A percentile compares a stretch with the other conserved stretches of the same genome.
Conservation (phyloP, 2,329 filamentous ascomycete genomes). For the Epichloe sylvatica region DNA sequence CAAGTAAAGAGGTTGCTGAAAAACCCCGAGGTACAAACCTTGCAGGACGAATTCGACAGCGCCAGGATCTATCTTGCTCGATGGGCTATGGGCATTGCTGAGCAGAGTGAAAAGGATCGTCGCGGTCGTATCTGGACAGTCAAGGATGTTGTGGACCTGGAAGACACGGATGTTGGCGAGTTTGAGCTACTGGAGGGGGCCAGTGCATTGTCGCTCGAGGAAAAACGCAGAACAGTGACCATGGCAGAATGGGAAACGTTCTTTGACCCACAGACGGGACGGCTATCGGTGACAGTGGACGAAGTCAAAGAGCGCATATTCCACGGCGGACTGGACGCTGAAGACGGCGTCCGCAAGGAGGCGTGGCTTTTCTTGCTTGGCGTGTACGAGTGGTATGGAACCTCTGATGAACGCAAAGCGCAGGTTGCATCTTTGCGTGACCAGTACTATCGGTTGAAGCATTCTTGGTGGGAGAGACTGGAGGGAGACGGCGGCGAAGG, state of each 20-base stretch:
- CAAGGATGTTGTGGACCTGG: conserved; percentile 80
- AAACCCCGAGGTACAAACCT: conserved; percentile 85
- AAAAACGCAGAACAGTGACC: conserved; percentile 63
- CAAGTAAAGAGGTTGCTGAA: conserved; percentile 73
- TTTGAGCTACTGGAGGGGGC: conserved; percentile 86
- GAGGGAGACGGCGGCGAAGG: conserved; percentile 66
- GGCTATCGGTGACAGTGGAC: conserved; percentile 65
- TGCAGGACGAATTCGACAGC: conserved; percentile 96
- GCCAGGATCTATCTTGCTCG: conserved; percentile 85
- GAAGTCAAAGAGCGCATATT: conserved; percentile 97
- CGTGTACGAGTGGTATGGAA: conserved; percentile 88
- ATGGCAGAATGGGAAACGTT: conserved; percentile 82
- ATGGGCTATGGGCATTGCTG: conserved; percentile 98
- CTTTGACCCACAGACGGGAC: conserved; percentile 64
- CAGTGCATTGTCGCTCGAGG: conserved; percentile 57
- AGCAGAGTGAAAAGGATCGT: conserved; percentile 82
- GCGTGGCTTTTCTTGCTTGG: conserved; percentile 91
- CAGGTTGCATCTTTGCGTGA: conserved; percentile 76
- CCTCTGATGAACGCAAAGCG: conserved; percentile 67
- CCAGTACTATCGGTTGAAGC: conserved; percentile 88
- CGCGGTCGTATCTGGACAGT: conserved; percentile 86
- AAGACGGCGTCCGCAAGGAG: conserved; percentile 88
- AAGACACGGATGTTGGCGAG: conserved; percentile 87
- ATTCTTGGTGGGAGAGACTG: conserved; percentile 89
- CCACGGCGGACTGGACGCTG: conserved; percentile 76